Evolutionary conservation across 2,329 filamentous ascomycete species (phyloP).

Genomic region (Cladophialophora immunda): DNA sequence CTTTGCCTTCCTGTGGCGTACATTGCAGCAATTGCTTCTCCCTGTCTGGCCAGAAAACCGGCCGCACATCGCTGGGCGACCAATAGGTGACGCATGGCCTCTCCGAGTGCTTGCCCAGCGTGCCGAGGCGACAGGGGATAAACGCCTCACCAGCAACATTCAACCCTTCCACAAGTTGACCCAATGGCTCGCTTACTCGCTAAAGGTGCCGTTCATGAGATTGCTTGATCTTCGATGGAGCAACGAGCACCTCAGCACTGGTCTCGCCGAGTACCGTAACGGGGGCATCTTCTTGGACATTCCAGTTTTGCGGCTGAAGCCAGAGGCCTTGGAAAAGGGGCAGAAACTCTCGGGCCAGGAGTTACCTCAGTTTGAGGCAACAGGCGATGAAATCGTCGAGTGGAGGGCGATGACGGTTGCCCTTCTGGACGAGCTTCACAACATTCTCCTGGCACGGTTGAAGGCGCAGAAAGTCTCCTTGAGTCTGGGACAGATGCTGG

Average conservation of each 20-base stretch:
- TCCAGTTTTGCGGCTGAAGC: constrained; percentile 12
- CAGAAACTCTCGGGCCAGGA: constrained; percentile 7
- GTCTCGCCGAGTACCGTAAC: constrained; percentile 22
- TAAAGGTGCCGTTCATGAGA: constrained; percentile 13
- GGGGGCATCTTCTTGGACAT: constrained; percentile 26
- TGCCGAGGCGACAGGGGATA: neutral
- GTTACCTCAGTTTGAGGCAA: constrained; percentile 11
- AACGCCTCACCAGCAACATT: neutral
- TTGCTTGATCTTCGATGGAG: constrained; percentile 8
- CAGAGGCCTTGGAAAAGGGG: neutral
- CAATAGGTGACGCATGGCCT: constrained; percentile 25
- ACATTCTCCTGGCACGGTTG: constrained; percentile 45
- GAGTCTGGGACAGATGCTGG: constrained; percentile 46
- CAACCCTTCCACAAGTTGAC: constrained; percentile 27
- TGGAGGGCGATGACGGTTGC: constrained; percentile 29
- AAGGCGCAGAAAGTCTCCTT: constrained; percentile 54
- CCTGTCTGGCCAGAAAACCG: constrained; percentile 20
- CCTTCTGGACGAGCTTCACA: constrained; percentile 38
- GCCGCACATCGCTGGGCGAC: constrained; percentile 6
- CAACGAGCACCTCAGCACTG: constrained; percentile 8
- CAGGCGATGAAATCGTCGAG: constrained; percentile 24
- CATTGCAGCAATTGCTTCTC: constrained; percentile 18
- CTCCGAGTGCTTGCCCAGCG: constrained; percentile 8
- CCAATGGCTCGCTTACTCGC: constrained; percentile 22
- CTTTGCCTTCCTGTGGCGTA: constrained; percentile 13